A percentile compares a stretch with the other conserved stretches of the same genome.
phyloP scores from a whole-genome alignment of 2,329 filamentous ascomycete species.

The Epichloe gansuensis region DNA sequence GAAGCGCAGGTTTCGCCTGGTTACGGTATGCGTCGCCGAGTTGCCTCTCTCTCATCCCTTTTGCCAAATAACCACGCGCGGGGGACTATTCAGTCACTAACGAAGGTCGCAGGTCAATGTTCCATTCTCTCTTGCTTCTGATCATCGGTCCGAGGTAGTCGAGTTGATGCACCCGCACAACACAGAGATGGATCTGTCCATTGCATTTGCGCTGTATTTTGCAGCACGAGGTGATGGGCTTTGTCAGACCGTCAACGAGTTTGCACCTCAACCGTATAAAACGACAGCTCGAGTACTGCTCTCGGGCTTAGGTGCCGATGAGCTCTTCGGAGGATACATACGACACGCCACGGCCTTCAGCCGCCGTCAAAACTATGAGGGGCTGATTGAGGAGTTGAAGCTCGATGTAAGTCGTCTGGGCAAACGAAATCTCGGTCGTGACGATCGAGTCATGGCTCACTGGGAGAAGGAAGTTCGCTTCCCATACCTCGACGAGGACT shows the following conservation, averaged over 20 bases:
- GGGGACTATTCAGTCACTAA: neutral
- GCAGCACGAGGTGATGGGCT: slow-evolving; percentile 61
- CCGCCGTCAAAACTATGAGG: slow-evolving; percentile 48
- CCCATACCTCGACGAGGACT: slow-evolving; percentile 76
- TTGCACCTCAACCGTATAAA: slow-evolving; percentile 33
- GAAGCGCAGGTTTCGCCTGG: slow-evolving; percentile 64
- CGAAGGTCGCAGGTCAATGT: slow-evolving; percentile 50
- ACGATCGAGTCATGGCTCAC: slow-evolving; percentile 80
- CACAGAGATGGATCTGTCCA: slow-evolving; percentile 97
- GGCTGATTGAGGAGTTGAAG: slow-evolving; percentile 68
- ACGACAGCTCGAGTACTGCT: slow-evolving; percentile 72
- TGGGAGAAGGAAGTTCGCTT: slow-evolving; percentile 85
- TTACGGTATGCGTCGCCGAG: slow-evolving; percentile 39
- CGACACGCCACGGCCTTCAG: slow-evolving; percentile 69
- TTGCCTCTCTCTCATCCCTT: neutral
- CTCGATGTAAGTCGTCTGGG: slow-evolving; percentile 78
- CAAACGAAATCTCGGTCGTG: slow-evolving; percentile 86
- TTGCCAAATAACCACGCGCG: no score
- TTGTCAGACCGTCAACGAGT: slow-evolving; percentile 20
- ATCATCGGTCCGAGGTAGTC: slow-evolving; percentile 57
- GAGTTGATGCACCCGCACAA: slow-evolving; percentile 83
- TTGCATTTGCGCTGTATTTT: slow-evolving; percentile 88
- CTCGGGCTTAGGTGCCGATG: slow-evolving; percentile 88
- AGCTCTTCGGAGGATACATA: slow-evolving; percentile 87
- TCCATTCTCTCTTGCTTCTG: slow-evolving; percentile 60